Percentiles rank a stretch among this genome's conserved stretches.
phyloP scores from a whole-genome alignment of 2,329 filamentous ascomycete species.

The Zarea fungicola region DNA sequence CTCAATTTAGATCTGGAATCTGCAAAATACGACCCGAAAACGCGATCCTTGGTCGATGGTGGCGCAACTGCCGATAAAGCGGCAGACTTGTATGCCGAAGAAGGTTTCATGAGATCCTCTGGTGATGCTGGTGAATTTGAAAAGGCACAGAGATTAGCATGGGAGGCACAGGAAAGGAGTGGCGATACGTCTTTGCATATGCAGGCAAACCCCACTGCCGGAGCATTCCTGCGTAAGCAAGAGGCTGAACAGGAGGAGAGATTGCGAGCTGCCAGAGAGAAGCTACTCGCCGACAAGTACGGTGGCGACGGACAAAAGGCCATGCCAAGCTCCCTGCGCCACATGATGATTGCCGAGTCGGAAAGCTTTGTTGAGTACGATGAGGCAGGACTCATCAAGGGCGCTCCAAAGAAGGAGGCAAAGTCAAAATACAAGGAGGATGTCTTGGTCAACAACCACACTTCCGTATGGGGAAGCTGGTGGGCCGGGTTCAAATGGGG shows the following conservation, averaged over 20 bases:
- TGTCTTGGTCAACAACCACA: conserved; percentile 84
- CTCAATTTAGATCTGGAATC: conserved; percentile 93
- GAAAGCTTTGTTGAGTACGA: conserved; percentile 94
- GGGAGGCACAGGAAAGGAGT: conserved; percentile 85
- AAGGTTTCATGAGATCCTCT: conserved; percentile 82
- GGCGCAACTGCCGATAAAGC: conserved; percentile 76
- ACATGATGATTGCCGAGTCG: conserved; percentile 68
- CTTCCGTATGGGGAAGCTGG: conserved; percentile 92
- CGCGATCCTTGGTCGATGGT: conserved; percentile 80
- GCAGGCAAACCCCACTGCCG: conserved; percentile 93
- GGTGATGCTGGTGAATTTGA: conserved; percentile 94
- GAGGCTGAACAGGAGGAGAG: conserved; percentile 67
- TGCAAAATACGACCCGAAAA: conserved; percentile 97
- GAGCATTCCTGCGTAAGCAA: conserved; percentile 77
- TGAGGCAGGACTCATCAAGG: conserved; percentile 82
- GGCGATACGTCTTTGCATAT: conserved; percentile 79
- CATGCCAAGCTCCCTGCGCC: conserved; percentile 57
- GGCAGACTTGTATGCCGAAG: conserved; percentile 80
- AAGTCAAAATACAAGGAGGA: conserved; percentile 94
- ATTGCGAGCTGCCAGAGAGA: conserved; percentile 62
- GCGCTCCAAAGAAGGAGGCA: conserved; percentile 66
- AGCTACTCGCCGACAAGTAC: conserved; percentile 74
- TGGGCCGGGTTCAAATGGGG: conserved; percentile 96
- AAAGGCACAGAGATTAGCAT: conserved; percentile 81
- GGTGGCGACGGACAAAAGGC: conserved; percentile 58